Evolutionary conservation across 163 green algal species (phyloP).

Genomic region (Trebouxiophyceae sp.): DNA sequence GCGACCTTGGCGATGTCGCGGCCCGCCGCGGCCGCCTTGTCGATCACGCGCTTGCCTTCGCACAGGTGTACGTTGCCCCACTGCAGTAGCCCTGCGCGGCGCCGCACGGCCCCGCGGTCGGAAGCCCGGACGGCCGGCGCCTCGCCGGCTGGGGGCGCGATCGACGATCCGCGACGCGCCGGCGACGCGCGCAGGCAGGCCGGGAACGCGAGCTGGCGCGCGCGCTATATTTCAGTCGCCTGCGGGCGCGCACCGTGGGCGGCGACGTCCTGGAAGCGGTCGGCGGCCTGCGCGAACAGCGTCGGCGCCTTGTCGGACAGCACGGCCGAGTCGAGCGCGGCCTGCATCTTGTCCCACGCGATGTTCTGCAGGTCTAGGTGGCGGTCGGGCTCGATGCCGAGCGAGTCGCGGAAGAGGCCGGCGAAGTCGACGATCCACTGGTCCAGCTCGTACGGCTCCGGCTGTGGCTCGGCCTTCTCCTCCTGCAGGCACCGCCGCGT

Average conservation of each 20-base stretch:
- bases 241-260: slow-evolving; percentile 19
- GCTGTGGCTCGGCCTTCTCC: slow-evolving; percentile 6
- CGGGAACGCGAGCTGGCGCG: too few relatives aligned
- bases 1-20: slow-evolving; percentile 21
- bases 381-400: slow-evolving; percentile 64
- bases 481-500: slow-evolving; percentile 1
- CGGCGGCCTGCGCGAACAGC: slow-evolving; percentile 67
- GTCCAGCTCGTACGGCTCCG: slow-evolving; percentile 54
- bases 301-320: slow-evolving; percentile 40
- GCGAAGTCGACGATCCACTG: slow-evolving; percentile 84
- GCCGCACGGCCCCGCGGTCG: too few relatives aligned
- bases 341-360: slow-evolving; percentile 33
- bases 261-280: slow-evolving; percentile 74
- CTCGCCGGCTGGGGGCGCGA: too few relatives aligned
- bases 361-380: slow-evolving; percentile 61
- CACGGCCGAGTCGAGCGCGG: slow-evolving; percentile 50
- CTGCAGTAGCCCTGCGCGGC: slow-evolving; percentile 28
- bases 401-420: slow-evolving; percentile 63
- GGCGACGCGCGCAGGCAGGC: too few relatives aligned
- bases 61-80: slow-evolving; percentile 55
- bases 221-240: too few relatives aligned
- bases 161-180: too few relatives aligned
- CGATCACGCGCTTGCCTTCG: slow-evolving; percentile 32
- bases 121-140: too few relatives aligned
- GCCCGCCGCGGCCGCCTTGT: slow-evolving; percentile 37